Base-by-base conservation (phyloP, 148 eudicot genomes). In the Agrostemma githago region DNA sequence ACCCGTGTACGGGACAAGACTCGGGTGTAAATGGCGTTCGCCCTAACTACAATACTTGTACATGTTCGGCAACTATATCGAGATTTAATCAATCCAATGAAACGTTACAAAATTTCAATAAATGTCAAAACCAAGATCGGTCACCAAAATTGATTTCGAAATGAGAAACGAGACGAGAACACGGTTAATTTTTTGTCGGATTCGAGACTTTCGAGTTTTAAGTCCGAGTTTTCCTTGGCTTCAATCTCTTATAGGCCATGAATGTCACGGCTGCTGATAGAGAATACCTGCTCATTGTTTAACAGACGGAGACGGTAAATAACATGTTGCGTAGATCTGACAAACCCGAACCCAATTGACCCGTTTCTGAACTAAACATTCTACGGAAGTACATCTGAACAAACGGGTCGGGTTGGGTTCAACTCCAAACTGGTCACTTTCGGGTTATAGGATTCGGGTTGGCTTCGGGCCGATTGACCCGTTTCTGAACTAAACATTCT, bases 251-350 rank as follows among this genome's bases (percentile, higher is more conserved):
- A 78, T 82, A 86, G 34, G 97, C 97, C 97, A 92, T 92, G 78
- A 81, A 88, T 41, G 97, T 89, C 66, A 92, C 94, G 42, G 94
- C 90, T 74, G 89, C 94, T 68, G 97, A 92, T 8, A 92, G 84
- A 78, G 97, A 86, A 79, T 92, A 92, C 97, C 97, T 92, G 87
- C 62, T 68, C 74, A 72, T 37, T 56, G 51, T 41, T 11, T 17
- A 65, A 56, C 57, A 80, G 72, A 51, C 34, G 1, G 34, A 26
- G 34, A 26, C 34, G 34, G 1, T 26, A 26, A 26, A 26, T 26
- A 26, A 26, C 34, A 26, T 26, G 34, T 26, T 26, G 34, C 34
- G 34, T 26, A 26, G 34, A 1, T 26, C 34, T 1, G 34, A 26
- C 34, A 26, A 26, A 26, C 34, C 34, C 34, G 34, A 26, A 26